Percentiles rank a stretch among this genome's conserved stretches.
phyloP scores from a whole-genome alignment of 192 early-diverging fungal genomes.

The Linnemannia hyalina region DNA sequence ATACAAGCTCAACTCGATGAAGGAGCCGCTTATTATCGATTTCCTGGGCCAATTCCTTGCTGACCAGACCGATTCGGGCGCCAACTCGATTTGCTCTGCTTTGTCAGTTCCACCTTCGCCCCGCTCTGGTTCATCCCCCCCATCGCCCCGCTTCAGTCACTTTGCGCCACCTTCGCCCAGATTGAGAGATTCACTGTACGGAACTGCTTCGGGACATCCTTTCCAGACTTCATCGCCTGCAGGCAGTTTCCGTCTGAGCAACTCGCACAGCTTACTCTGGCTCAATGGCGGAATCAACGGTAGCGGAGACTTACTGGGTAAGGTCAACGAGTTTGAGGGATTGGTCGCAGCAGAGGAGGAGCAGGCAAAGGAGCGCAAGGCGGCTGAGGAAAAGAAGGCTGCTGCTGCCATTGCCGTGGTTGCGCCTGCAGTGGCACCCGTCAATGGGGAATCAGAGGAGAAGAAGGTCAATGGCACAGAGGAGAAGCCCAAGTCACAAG shows the following conservation, averaged over 20 bases:
- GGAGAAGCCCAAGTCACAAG: slow-evolving; percentile 13
- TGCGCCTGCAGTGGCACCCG: not conserved
- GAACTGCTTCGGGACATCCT: slow-evolving; percentile 50
- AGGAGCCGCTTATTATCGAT: slow-evolving; percentile 83
- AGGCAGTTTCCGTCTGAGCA: slow-evolving; percentile 52
- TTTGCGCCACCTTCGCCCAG: slow-evolving; percentile 53
- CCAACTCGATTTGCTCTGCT: slow-evolving; percentile 53
- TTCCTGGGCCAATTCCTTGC: slow-evolving; percentile 83
- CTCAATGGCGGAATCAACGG: slow-evolving; percentile 54
- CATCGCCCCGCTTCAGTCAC: slow-evolving; percentile 51
- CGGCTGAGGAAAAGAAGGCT: slow-evolving; percentile 26
- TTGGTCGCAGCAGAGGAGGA: slow-evolving; percentile 53
- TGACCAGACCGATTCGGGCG: slow-evolving; percentile 58
- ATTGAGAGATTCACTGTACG: slow-evolving; percentile 49
- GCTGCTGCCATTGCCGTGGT: not conserved
- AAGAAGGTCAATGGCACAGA: not conserved
- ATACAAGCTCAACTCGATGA: slow-evolving; percentile 84
- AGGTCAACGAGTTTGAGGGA: slow-evolving; percentile 55
- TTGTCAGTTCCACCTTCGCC: slow-evolving; percentile 53
- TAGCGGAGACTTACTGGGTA: slow-evolving; percentile 48
- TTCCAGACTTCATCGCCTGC: slow-evolving; percentile 48
- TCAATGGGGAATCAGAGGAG: not conserved
- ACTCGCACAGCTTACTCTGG: slow-evolving; percentile 50
- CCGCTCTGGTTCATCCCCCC: slow-evolving; percentile 48
- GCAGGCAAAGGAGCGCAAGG: slow-evolving; percentile 13